Evolutionary conservation across 257 asterid genomes (phyloP), one percentile per base, ranked within the genome.

Genomic region (Jacaranda mimosifolia): DNA sequence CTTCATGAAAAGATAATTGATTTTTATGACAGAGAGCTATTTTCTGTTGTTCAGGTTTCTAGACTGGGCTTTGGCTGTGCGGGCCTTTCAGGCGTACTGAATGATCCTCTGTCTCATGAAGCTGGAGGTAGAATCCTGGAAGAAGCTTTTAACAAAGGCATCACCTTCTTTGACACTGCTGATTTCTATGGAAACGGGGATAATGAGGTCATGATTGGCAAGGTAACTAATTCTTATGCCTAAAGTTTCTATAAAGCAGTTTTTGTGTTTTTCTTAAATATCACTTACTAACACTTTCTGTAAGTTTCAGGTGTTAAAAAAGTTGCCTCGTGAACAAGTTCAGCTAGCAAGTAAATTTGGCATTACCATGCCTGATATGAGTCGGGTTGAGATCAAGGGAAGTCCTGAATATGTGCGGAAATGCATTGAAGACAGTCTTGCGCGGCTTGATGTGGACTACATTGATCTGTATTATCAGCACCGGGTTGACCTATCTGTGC

Each of bases 271-370:
- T 19, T 38, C 14, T 26, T 26, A 63, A 15, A 15, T 6, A 69
- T 49, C 48, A 35, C 46, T n/a, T 26, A 26, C 32, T 26, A 26
- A 26, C 12, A 11, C 32, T 15, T 56, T 43, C 12, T 13, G 56
- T 39, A 12, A 68, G 53, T 6, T 82, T 56, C 65, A 87, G 94
- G 94, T 91, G 26, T 32, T 87, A 48, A 86, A 87, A 83, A 79
- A 79, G 7, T 46, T 87, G 83, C 90, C 90, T 62, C 86, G 89
- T 14, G 89, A 83, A 52, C 76, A 77, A 53, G 83, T 87, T 63
- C 92, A 89, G 71, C 13, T 89, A 19, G 87, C 94, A 3, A 87
- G 81, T 17, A 89, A 89, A 77, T 89, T 89, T 68, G 94, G 92
- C 62, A n/a, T 87, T 3, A 3, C 4, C 10, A 51, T 60, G 63